Evolutionary conservation across 108 stramenopile genomes (phyloP), one percentile per base, ranked within the genome.

Genomic region (Aurantiochytrium sp.): DNA sequence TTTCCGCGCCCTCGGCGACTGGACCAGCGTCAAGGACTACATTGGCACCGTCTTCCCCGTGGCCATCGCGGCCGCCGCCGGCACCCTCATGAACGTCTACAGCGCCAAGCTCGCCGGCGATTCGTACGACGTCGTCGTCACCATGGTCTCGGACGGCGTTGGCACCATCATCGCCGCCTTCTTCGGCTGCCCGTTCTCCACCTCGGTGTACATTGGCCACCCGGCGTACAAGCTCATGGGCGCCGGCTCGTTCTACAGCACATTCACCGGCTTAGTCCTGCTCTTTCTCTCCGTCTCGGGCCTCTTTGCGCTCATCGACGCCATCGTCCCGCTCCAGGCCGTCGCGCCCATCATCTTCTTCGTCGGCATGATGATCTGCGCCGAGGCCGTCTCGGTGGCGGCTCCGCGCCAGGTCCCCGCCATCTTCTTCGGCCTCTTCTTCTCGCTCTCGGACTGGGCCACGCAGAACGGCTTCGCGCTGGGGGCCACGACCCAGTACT

Each of bases 181-280:
- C 54, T 92, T 95, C 24, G 94, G 94, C 19, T 89, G 81, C 52
- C 93, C 93, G 4, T 95, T 93, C 73, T 93, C 93, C 55, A 94
- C 94, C 32, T 92, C 93, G 52, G 87, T 95, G 48, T 94, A 94
- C 91, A 92, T 94, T 88, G 94, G 94, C 52, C 94, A 95, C 81
- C 94, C 94, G 19, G 94, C 89, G 55, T 90, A 94, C 91, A 95
- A 95, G 86, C 39, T 85, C 24, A 68, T 90, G 39, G 94, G 94
- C 6, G 94, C 93, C 24, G 68, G 88, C 54, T 55, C 89, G 17
- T 93, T 94, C 68, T 95, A 93, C 88, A 91, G 90, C 55, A 30
- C 91, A 45, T 85, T 87, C 32, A 95, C 94, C 85, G 93, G 93
- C 30, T 8, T 88, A 50, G 50, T 94, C 86, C 15, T 95, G 15